phyloP scores from a whole-genome alignment of 2,329 filamentous ascomycete species.

The Exutisphaerella laricina region DNA sequence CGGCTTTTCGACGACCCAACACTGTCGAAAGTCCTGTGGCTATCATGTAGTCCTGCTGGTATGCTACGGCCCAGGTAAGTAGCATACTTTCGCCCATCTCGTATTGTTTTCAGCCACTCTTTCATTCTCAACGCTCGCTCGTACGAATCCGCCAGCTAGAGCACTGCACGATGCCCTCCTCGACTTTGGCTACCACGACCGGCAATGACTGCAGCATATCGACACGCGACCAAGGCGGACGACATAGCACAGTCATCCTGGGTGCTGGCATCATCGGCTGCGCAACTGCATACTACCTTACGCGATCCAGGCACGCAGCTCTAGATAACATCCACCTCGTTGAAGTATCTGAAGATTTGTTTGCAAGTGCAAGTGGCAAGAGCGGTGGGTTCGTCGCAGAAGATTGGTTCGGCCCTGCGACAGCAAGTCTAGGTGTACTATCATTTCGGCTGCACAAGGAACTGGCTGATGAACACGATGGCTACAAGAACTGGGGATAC shows the following conservation, averaged over 20 bases:
- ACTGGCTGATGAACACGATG: slow-evolving; percentile 56
- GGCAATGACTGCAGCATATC: background rate
- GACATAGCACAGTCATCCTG: slow-evolving; percentile 53
- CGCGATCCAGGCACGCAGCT: slow-evolving; percentile 36
- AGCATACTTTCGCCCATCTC: too few relatives aligned
- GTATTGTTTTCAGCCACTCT: too few relatives aligned
- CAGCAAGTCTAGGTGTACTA: slow-evolving; percentile 56
- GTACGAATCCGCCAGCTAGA: too few relatives aligned
- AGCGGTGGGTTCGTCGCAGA: slow-evolving; percentile 68
- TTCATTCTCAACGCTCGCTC: too few relatives aligned
- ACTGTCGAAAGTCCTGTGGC: too few relatives aligned
- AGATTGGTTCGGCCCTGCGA: slow-evolving; percentile 50
- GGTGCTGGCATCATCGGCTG: slow-evolving; percentile 66
- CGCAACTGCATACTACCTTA: slow-evolving; percentile 68
- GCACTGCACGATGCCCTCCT: too few relatives aligned
- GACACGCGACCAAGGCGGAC: background rate
- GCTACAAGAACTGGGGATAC: slow-evolving; percentile 55
- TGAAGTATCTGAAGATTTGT: slow-evolving; percentile 55
- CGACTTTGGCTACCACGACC: too few relatives aligned
- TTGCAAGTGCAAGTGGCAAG: slow-evolving; percentile 67
- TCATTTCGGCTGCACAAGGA: slow-evolving; percentile 64
- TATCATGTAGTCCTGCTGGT: too few relatives aligned
- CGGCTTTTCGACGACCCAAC: too few relatives aligned
- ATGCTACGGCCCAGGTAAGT: too few relatives aligned
- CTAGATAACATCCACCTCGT: slow-evolving; percentile 52